Percentiles rank a stretch among this genome's conserved stretches.
These are phyloP conservation scores for Trametes cingulata DNA, from an alignment of 768 basidiomycete species.

Conservation along the genomic window DNA sequence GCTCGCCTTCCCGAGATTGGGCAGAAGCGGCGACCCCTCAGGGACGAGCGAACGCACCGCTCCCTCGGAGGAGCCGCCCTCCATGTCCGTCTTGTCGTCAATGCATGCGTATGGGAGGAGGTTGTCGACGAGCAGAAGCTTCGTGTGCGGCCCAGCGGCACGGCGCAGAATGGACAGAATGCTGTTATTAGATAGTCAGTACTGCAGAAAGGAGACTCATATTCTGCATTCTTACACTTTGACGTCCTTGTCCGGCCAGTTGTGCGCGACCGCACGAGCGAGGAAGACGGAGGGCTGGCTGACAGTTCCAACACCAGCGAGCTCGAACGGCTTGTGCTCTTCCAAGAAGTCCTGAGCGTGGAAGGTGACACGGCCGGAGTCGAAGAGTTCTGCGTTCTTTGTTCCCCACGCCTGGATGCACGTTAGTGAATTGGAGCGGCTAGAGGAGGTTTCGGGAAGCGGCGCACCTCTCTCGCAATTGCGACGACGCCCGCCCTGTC, in stretches of 20 bases:
- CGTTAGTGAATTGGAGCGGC: neutral
- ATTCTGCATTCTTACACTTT: neutral
- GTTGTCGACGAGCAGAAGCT: conserved; percentile 15
- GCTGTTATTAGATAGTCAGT: neutral
- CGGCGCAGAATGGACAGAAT: conserved; percentile 12
- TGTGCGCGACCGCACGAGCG: conserved; percentile 11
- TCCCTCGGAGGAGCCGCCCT: neutral
- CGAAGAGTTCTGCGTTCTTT: conserved; percentile 14
- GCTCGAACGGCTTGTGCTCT: conserved; percentile 11
- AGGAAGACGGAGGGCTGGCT: conserved; percentile 17
- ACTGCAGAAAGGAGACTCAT: neutral
- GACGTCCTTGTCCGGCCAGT: conserved; percentile 18
- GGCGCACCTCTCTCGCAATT: conserved; percentile 39
- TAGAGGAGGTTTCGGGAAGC: too few relatives aligned
- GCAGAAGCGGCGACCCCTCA: conserved; percentile 8
- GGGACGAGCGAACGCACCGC: conserved; percentile 14
- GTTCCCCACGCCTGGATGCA: conserved; percentile 9
- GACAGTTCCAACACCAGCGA: conserved; percentile 10
- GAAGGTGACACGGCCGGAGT: conserved; percentile 14
- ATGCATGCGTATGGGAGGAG: conserved; percentile 13
- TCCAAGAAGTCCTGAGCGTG: conserved; percentile 19
- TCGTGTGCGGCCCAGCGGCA: conserved; percentile 15
- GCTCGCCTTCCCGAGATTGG: conserved; percentile 35
- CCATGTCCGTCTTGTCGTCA: conserved; percentile 1
- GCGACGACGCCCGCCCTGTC: conserved; percentile 24